Evolutionary conservation across 768 basidiomycete genomes (phyloP).

Genomic region (Cyathus striatus): DNA sequence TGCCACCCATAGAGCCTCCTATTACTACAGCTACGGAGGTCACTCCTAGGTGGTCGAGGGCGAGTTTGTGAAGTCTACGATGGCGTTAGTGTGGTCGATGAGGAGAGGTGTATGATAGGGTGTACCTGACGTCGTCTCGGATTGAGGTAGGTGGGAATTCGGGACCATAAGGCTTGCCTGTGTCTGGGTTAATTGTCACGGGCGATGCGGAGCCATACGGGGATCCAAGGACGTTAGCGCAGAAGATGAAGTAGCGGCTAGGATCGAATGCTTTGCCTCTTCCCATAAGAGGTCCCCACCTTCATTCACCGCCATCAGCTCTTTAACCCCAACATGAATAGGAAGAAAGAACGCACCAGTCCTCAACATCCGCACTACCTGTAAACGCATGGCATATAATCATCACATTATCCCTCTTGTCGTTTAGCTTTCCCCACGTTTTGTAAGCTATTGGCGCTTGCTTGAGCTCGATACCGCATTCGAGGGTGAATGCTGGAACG

Average conservation of each 20-base stretch:
- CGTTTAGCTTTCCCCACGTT: constrained; percentile 91
- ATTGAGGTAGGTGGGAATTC: constrained; percentile 91
- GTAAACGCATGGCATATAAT: constrained; percentile 98
- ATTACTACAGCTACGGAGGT: constrained; percentile 81
- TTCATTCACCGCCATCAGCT: constrained; percentile 20
- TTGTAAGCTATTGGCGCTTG: constrained; percentile 92
- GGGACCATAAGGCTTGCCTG: constrained; percentile 78
- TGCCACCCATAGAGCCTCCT: constrained; percentile 98
- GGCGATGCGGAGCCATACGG: constrained; percentile 94
- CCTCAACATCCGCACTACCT: constrained; percentile 94
- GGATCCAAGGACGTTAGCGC: constrained; percentile 88
- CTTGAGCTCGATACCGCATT: constrained; percentile 68
- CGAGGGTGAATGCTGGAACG: constrained; percentile 76
- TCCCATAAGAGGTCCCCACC: constrained; percentile 98
- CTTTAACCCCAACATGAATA: neutral
- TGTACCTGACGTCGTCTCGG: constrained; percentile 86
- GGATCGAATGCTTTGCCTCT: constrained; percentile 90
- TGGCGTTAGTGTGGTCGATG: constrained; percentile 1
- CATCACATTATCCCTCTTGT: constrained; percentile 82
- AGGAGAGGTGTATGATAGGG: neutral
- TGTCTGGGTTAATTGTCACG: constrained; percentile 74
- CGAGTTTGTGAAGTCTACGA: constrained; percentile 74
- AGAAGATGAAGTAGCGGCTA: constrained; percentile 86
- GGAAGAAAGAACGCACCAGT: constrained; percentile 64
- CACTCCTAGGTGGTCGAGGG: constrained; percentile 82